These are phyloP conservation scores for Tolypocladium ovalisporum DNA, from an alignment of 2,329 filamentous ascomycete species.

Conservation along the genomic window DNA sequence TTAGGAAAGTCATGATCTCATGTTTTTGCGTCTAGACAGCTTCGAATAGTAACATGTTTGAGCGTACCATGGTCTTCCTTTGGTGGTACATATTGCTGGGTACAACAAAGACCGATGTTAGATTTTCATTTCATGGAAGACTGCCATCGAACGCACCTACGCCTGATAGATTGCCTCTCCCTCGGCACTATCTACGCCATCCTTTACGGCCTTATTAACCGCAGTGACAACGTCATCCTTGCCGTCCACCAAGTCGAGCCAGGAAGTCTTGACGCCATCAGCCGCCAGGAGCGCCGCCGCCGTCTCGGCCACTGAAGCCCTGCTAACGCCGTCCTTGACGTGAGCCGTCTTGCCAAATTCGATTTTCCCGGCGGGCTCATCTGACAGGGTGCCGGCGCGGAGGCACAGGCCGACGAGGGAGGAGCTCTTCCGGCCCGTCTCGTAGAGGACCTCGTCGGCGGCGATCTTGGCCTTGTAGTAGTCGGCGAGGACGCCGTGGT, in stretches of 20 bases:
- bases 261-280: conserved; percentile 33
- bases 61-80: accelerated
- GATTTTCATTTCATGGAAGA: accelerated
- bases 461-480: conserved; percentile 53
- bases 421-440: conserved; percentile 27
- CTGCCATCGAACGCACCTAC: not conserved
- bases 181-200: conserved; percentile 39
- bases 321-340: conserved; percentile 31
- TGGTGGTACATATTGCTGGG: not conserved
- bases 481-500: conserved; percentile 28
- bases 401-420: conserved; percentile 40
- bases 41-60: not conserved
- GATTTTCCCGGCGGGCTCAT: conserved; percentile 36
- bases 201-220: conserved; percentile 35
- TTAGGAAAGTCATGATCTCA: not conserved
- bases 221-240: conserved; percentile 35
- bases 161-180: conserved; percentile 32
- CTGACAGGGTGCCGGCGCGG: conserved; percentile 38
- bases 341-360: conserved; percentile 33
- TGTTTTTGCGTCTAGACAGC: not conserved
- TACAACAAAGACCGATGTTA: not conserved
- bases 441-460: conserved; percentile 46
- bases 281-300: conserved; percentile 43
- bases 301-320: conserved; percentile 49
- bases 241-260: conserved; percentile 46